Conservation (phyloP, 2,329 filamentous ascomycete genomes). For the Talaromyces marneffei region DNA sequence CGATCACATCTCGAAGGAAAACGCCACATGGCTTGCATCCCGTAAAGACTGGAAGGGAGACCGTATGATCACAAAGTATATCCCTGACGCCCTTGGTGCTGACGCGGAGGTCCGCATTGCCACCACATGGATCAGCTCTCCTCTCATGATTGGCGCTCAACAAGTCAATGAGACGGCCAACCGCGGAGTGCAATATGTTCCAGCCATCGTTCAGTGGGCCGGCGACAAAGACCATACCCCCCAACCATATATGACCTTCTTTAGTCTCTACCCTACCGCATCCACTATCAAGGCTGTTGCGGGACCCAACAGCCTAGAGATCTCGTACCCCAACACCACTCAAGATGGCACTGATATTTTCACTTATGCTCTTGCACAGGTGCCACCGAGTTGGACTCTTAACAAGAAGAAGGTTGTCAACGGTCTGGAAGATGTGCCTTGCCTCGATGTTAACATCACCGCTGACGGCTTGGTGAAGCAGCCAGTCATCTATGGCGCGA, state of each 20-base stretch:
- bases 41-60: slow-evolving; percentile 30
- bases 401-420: slow-evolving; percentile 25
- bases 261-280: slow-evolving; percentile 40
- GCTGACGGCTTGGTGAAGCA: slow-evolving; percentile 35
- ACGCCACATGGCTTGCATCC: slow-evolving; percentile 25
- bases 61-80: slow-evolving; percentile 32
- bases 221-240: slow-evolving; percentile 36
- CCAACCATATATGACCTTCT: slow-evolving; percentile 37
- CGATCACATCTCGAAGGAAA: slow-evolving; percentile 24
- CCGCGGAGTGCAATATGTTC: slow-evolving; percentile 40
- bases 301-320: slow-evolving; percentile 26
- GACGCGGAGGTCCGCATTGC: slow-evolving; percentile 26
- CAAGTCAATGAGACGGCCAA: slow-evolving; percentile 33
- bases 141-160: slow-evolving; percentile 42
- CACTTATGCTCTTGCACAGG: slow-evolving; percentile 35
- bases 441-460: slow-evolving; percentile 35
- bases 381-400: slow-evolving; percentile 38
- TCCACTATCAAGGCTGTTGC: slow-evolving; percentile 40
- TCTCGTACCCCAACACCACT: slow-evolving; percentile 39
- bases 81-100: slow-evolving; percentile 32
- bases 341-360: slow-evolving; percentile 37
- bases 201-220: slow-evolving; percentile 45
- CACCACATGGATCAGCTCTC: slow-evolving; percentile 40
- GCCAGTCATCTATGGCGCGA: slow-evolving; percentile 33
- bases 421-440: slow-evolving; percentile 35